These are phyloP conservation scores for Aspergillus brunneoviolaceus DNA, from an alignment of 2,329 filamentous ascomycete species.

Conservation along the genomic window DNA sequence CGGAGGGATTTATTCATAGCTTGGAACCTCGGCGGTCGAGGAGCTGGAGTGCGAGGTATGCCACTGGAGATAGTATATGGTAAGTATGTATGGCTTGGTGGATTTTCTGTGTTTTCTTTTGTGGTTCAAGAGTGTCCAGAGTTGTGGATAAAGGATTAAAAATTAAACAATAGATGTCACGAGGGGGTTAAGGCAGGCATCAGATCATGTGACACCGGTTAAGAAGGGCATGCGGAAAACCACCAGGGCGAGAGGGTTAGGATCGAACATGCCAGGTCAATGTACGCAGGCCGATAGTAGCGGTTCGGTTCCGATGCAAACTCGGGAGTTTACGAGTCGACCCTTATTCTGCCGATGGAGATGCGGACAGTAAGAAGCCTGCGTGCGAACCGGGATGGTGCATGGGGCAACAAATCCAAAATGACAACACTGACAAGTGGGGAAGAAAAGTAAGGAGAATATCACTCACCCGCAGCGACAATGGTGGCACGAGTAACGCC, in stretches of 20 bases:
- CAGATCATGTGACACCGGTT: not conserved
- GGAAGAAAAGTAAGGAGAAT: not conserved
- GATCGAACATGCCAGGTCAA: not conserved
- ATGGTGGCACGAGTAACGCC: slow-evolving; percentile 37
- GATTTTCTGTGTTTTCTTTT: not conserved
- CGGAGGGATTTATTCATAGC: slow-evolving; percentile 16
- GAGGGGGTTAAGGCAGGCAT: no score
- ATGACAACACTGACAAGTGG: not conserved
- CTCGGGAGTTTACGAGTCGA: not conserved
- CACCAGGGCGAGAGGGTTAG: not conserved
- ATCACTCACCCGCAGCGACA: slow-evolving; percentile 43
- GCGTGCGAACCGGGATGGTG: not conserved
- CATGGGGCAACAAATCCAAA: not conserved
- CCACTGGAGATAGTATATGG: slow-evolving; percentile 22
- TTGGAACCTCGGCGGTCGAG: slow-evolving; percentile 36
- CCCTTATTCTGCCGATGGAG: not conserved
- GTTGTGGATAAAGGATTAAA: not conserved
- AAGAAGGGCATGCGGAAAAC: not conserved
- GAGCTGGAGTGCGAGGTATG: slow-evolving; percentile 35
- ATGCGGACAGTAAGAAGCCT: not conserved
- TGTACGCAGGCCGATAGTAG: not conserved
- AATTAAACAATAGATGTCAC: not conserved
- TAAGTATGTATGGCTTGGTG: slow-evolving; percentile 1
- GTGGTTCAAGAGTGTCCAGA: not conserved
- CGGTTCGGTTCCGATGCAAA: not conserved